A percentile compares a stretch with the other conserved stretches of the same genome.
These are phyloP conservation scores for Corinectria fuckeliana DNA, from an alignment of 2,329 filamentous ascomycete species.

Conservation along the genomic window DNA sequence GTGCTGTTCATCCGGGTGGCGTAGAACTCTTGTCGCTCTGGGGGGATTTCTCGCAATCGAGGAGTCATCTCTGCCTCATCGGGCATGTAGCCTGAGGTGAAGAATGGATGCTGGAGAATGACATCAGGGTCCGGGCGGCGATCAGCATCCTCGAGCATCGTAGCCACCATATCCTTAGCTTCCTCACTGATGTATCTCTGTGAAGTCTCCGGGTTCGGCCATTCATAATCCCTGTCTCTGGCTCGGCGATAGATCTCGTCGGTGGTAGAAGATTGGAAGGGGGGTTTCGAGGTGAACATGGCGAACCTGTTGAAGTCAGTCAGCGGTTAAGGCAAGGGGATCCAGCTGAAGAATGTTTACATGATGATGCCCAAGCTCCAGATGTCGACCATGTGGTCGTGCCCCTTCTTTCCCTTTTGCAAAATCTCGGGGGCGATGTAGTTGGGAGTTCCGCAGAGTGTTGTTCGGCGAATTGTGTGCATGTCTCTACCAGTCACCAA, in stretches of 20 bases:
- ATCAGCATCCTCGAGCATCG: conserved; percentile 77
- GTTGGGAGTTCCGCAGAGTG: conserved; percentile 95
- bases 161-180: conserved; percentile 78
- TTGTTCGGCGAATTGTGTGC: conserved; percentile 83
- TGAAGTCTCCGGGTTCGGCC: conserved; percentile 71
- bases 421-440: conserved; percentile 98
- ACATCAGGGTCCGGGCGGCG: conserved; percentile 76
- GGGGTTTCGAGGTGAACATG: conserved; percentile 94
- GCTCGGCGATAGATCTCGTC: conserved; percentile 83
- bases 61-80: conserved; percentile 62
- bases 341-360: conserved; percentile 55
- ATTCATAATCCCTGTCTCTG: conserved; percentile 76
- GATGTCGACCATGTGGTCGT: conserved; percentile 97
- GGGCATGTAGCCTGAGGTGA: conserved; percentile 78
- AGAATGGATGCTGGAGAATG: conserved; percentile 82
- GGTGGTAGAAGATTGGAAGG: conserved; percentile 90
- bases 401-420: conserved; percentile 90
- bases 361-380: conserved; percentile 99
- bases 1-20: conserved; percentile 52
- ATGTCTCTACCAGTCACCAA: conserved; percentile 91
- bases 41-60: conserved; percentile 63
- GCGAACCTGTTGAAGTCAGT: conserved; percentile 69
- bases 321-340: conserved; percentile 1
- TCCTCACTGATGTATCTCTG: conserved; percentile 76
- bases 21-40: conserved; percentile 65